Conservation (phyloP, 225 moss, liverwort and hornwort species). For the Anthoceros angustus region DNA sequence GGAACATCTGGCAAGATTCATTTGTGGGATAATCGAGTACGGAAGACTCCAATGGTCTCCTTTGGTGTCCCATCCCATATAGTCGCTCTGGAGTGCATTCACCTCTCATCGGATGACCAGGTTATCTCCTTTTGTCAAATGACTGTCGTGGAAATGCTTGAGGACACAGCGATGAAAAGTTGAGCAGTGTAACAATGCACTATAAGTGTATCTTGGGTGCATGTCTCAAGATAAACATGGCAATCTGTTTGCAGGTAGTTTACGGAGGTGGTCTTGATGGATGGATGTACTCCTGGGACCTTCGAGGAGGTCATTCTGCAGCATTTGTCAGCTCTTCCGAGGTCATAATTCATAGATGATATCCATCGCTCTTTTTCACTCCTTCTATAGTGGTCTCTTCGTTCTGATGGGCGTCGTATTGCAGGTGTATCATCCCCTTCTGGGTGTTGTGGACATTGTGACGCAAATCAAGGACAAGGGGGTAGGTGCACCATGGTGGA, state of each 20-base stretch:
- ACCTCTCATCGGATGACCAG: slow-evolving; percentile 73
- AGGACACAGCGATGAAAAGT: too few relatives aligned
- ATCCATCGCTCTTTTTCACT: neutral
- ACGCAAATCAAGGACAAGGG: neutral
- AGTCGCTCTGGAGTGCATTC: slow-evolving; percentile 58
- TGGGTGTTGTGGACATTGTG: slow-evolving; percentile 52
- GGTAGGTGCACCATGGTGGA: neutral
- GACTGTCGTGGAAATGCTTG: too few relatives aligned
- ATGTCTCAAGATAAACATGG: neutral
- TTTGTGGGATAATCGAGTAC: slow-evolving; percentile 73
- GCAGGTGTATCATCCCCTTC: slow-evolving; percentile 65
- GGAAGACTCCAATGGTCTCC: slow-evolving; percentile 40
- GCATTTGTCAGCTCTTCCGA: slow-evolving; percentile 63
- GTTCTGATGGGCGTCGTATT: neutral
- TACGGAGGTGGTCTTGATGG: slow-evolving; percentile 73
- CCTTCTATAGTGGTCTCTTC: neutral
- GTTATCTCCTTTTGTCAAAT: slow-evolving; percentile 13
- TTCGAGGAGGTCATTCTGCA: slow-evolving; percentile 69
- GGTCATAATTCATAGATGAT: slow-evolving; percentile 20
- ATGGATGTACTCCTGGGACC: slow-evolving; percentile 58
- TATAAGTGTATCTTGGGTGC: neutral
- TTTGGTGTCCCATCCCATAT: slow-evolving; percentile 28
- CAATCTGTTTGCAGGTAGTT: slow-evolving; percentile 46
- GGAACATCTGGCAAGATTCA: slow-evolving; percentile 65
- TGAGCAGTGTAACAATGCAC: too few relatives aligned